Base-by-base conservation (phyloP, 225 moss, liverwort and hornwort species). In the Rhytidiadelphus loreus region DNA sequence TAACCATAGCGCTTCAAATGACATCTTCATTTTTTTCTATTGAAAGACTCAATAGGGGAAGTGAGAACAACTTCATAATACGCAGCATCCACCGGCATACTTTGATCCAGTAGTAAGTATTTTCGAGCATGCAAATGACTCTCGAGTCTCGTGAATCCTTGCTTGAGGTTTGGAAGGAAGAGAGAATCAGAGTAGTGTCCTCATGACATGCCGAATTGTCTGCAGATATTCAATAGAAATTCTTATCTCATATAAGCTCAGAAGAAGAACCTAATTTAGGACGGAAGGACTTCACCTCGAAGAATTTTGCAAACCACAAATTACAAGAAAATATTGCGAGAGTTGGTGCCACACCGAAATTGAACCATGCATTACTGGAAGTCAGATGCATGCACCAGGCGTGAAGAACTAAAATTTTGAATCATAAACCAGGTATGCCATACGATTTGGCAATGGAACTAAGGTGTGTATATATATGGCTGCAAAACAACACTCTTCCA, bases 401-500 rank as follows among this genome's bases (percentile, higher is more conserved):
- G 37, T 65, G 65, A 65, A 65, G 37, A 65, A 35, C 35, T 37
- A 37, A 65, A 65, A 35, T 19, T 20, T 20, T 65, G 37, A 37
- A 65, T 65, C 1, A 37, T 1, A 66, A 71, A 71, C 71, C 43
- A 41, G 16, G 4, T 71, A 43, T 9, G 9, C 71, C 43, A 5
- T 43, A 71, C 16, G 43, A 26, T 9, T 41, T 71, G 71, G 43
- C 71, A 71, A 26, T 26, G 43, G 43, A 26, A 16, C 3, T 26
- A 43, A 26, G 43, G 26, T 41, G 26, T 16, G 16, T 9, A 25
- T 3, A 70, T 70, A 62, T 62, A 22, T 68, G 39, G 22, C 12
- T 68, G n/a, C 68, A 21, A n/a, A 66, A 21, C 21, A 3, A 0
- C 0, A 0, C 1, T 6, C 12, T 2, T 9, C 18, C 9, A 18